phyloP scores from a whole-genome alignment of 129 eudicot genomes.

The Mikania micrantha region DNA sequence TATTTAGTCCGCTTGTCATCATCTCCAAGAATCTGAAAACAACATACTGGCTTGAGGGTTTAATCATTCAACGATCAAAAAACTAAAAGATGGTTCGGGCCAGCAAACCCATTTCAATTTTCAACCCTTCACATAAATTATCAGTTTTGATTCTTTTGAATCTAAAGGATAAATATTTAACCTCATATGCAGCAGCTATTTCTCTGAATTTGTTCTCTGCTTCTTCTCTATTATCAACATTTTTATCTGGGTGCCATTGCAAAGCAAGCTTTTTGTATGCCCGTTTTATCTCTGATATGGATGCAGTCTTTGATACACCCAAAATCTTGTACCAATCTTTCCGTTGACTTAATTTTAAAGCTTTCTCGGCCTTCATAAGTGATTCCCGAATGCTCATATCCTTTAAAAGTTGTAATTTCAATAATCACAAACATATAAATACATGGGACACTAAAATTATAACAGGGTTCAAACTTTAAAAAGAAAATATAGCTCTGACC shows the following conservation, averaged over 20 bases:
- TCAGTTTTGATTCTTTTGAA: background rate
- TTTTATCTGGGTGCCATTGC: conserved; percentile 98
- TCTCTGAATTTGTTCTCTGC: conserved; percentile 87
- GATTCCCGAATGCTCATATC: conserved; percentile 74
- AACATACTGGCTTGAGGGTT: background rate
- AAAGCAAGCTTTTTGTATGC: conserved; percentile 90
- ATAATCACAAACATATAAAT: background rate
- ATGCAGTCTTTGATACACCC: conserved; percentile 72
- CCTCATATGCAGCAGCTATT: conserved; percentile 99
- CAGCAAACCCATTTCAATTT: no score
- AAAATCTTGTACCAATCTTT: conserved; percentile 95
- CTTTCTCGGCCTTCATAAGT: conserved; percentile 69
- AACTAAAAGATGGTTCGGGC: background rate
- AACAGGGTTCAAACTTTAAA: background rate
- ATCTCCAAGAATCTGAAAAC: conserved; percentile 73
- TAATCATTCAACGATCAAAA: background rate
- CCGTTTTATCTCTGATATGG: conserved; percentile 70
- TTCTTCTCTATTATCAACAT: conserved; percentile 86
- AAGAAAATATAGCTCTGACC: conserved; percentile 30
- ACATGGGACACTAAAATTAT: background rate
- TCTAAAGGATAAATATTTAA: conserved; percentile 13
- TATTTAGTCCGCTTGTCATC: conserved; percentile 86
- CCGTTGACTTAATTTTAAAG: conserved; percentile 88
- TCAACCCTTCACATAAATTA: background rate
- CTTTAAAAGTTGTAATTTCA: conserved; percentile 24